A percentile compares a stretch with the other conserved stretches of the same genome.
Conservation (phyloP, 805 yeast species). For the Saccharomycodes ludwigii region DNA sequence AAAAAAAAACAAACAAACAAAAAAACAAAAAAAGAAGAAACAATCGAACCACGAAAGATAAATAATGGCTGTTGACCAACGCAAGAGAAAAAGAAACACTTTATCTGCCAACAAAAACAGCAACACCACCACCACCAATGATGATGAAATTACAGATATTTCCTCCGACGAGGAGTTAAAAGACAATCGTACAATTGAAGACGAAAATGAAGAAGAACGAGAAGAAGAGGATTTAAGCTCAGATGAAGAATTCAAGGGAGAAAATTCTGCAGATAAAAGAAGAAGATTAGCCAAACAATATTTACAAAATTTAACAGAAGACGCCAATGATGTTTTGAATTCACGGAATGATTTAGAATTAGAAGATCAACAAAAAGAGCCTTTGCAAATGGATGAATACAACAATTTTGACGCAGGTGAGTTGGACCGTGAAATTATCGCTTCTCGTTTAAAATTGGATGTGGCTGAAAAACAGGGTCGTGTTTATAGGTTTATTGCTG, state of each 20-base stretch:
- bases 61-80: constrained; percentile 8
- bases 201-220: constrained; percentile 23
- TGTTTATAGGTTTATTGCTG: constrained; percentile 57
- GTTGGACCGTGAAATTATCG: constrained; percentile 74
- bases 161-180: constrained; percentile 39
- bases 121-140: constrained; percentile 14
- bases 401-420: constrained; percentile 78
- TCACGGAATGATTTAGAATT: neutral
- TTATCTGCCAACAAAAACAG: constrained; percentile 6
- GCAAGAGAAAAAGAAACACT: constrained; percentile 13
- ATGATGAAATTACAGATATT: constrained; percentile 43
- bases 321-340: constrained; percentile 28
- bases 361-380: constrained; percentile 14
- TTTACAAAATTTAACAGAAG: constrained; percentile 60
- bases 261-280: constrained; percentile 85
- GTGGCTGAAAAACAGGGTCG: constrained; percentile 85
- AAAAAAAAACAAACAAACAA: neutral
- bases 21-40: constrained; percentile 29
- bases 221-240: constrained; percentile 38
- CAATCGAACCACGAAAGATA: constrained; percentile 28
- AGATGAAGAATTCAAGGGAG: constrained; percentile 63
- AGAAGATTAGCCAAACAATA: constrained; percentile 91
- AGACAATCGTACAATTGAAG: constrained; percentile 26
- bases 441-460: constrained; percentile 70
- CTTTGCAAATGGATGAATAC: constrained; percentile 21